A percentile compares a stretch with the other conserved stretches of the same genome.
Conservation (phyloP, 169 alveolate species). For the Hammondia hammondi region DNA sequence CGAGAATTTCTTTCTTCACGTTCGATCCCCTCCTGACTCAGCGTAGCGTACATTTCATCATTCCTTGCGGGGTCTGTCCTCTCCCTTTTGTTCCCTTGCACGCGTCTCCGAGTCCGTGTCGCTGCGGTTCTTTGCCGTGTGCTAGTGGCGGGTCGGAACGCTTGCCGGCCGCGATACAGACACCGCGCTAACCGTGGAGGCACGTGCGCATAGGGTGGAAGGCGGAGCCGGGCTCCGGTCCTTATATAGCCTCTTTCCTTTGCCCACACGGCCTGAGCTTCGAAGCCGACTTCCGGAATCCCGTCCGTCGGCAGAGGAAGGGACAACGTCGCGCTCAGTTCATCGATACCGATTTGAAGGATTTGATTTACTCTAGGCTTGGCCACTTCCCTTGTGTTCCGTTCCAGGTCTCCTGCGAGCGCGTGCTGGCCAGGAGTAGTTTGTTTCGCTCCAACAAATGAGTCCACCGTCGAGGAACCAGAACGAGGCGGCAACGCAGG, state of each 20-base stretch:
- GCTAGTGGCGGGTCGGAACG: not conserved
- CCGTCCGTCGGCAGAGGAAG: not conserved
- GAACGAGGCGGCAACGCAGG: too few species aligned
- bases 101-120: not conserved
- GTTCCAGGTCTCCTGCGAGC: too few species aligned
- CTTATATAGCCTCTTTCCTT: not conserved
- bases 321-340: not conserved
- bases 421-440: too few species aligned
- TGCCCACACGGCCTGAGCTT: conserved; percentile 4
- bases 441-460: too few species aligned
- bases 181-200: not conserved
- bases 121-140: not conserved
- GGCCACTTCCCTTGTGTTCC: not conserved
- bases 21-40: too few species aligned
- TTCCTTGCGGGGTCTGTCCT: not conserved
- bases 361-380: not conserved
- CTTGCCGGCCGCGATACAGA: not conserved
- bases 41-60: too few species aligned
- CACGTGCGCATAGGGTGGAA: not conserved
- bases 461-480: too few species aligned
- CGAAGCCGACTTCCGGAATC: not conserved
- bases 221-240: not conserved
- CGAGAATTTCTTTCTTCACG: too few species aligned
- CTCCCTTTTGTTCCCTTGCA: not conserved
- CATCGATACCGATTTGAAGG: not conserved